phyloP scores from a whole-genome alignment of 805 yeast genomes.

The Saturnispora sanitii region DNA sequence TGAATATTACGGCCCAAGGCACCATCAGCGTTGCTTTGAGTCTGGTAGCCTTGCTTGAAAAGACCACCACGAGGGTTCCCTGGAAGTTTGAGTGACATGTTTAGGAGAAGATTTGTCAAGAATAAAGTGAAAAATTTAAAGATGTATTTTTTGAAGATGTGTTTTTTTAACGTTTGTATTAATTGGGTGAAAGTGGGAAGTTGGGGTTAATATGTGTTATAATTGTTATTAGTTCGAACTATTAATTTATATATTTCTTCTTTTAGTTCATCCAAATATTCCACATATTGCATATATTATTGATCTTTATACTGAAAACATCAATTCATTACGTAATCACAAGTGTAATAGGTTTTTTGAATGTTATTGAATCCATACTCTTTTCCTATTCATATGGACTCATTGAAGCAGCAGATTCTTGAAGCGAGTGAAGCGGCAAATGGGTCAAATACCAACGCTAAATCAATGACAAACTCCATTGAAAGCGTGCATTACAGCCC shows the following conservation, averaged over 20 bases:
- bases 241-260: too few species aligned
- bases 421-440: constrained; percentile 12
- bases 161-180: too few species aligned
- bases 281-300: too few species aligned
- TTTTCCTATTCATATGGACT: background rate
- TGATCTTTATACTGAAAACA: too few species aligned
- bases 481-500: constrained; percentile 39
- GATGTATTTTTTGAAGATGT: background rate
- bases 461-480: too few species aligned
- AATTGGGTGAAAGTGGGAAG: too few species aligned
- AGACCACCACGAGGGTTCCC: constrained; percentile 88
- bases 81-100: constrained; percentile 88
- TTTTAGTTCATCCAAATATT: too few species aligned
- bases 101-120: background rate
- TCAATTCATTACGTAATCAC: too few species aligned
- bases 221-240: too few species aligned
- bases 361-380: too few species aligned
- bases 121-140: background rate
- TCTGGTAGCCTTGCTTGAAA: constrained; percentile 90
- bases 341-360: too few species aligned
- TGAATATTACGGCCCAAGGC: constrained; percentile 87
- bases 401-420: constrained; percentile 12
- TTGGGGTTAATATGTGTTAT: too few species aligned
- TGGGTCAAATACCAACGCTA: background rate
- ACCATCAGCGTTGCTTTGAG: constrained; percentile 84